A percentile compares a stretch with the other conserved stretches of the same genome.
Conservation (phyloP, 2,329 filamentous ascomycete species). For the Fusarium marasasianum region DNA sequence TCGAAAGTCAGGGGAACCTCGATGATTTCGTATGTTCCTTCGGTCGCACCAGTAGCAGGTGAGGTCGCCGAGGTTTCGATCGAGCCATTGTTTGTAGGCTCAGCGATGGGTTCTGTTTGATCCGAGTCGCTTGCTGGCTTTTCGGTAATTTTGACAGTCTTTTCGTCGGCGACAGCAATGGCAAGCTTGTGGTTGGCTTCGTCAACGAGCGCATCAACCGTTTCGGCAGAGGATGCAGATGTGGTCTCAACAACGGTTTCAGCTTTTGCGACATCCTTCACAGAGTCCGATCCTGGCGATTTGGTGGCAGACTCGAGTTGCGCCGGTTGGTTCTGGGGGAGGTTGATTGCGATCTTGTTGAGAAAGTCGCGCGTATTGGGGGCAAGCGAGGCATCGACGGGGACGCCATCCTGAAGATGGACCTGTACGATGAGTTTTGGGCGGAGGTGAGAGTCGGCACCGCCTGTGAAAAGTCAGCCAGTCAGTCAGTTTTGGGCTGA, state of each 20-base stretch:
- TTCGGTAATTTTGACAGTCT: neutral
- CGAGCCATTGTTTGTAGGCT: neutral
- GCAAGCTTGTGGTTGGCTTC: constrained; percentile 13
- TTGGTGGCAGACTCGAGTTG: neutral
- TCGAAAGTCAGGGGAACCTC: constrained; percentile 82
- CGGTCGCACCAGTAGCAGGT: neutral
- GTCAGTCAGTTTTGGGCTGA: neutral
- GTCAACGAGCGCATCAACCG: constrained; percentile 17
- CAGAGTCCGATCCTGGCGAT: constrained; percentile 7
- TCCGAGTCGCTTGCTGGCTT: neutral
- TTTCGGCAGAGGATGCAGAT: neutral
- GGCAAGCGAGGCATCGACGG: constrained; percentile 74
- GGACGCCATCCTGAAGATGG: constrained; percentile 71
- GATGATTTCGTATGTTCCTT: constrained; percentile 53
- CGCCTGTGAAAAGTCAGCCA: constrained; percentile 41
- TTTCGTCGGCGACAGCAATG: constrained; percentile 1
- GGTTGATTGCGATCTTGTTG: constrained; percentile 64
- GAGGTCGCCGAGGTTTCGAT: neutral
- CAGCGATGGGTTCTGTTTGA: neutral
- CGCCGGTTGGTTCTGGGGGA: constrained; percentile 36
- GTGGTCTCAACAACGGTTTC: neutral
- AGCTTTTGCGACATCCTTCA: neutral
- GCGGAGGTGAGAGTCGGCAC: constrained; percentile 60
- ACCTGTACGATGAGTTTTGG: constrained; percentile 78
- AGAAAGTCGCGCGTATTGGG: constrained; percentile 72